These are phyloP conservation scores for Entomortierella chlamydospora DNA, from an alignment of 192 early-diverging fungal genomes.

Conservation along the genomic window DNA sequence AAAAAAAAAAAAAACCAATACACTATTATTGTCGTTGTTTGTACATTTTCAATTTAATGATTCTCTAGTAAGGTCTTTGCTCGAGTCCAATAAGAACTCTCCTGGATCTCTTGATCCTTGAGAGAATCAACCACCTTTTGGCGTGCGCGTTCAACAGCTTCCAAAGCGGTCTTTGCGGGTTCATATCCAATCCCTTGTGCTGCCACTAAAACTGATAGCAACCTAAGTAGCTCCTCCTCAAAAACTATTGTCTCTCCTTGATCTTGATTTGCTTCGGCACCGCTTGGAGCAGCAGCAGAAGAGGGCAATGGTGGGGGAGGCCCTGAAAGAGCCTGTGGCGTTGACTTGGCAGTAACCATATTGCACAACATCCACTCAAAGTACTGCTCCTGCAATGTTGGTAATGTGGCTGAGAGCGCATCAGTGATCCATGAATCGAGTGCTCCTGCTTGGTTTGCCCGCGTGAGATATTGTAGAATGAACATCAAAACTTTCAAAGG, in stretches of 20 bases:
- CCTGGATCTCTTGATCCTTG: background rate
- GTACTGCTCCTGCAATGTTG: slow-evolving; percentile 24
- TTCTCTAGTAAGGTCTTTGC: background rate
- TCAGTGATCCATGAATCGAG: slow-evolving; percentile 50
- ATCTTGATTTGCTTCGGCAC: background rate
- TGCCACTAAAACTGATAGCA: slow-evolving; percentile 13
- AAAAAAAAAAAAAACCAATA: background rate
- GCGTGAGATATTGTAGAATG: slow-evolving; percentile 36
- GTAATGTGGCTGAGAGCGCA: slow-evolving; percentile 29
- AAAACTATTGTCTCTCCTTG: background rate
- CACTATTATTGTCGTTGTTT: too few species aligned
- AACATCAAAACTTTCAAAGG: slow-evolving; percentile 39
- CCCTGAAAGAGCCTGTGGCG: background rate
- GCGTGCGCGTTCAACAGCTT: background rate
- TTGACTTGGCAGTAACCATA: background rate
- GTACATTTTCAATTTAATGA: slow-evolving; percentile 5
- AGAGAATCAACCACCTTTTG: background rate
- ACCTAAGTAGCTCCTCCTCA: slow-evolving; percentile 30
- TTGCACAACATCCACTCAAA: slow-evolving; percentile 38
- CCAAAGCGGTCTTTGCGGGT: slow-evolving; percentile 3
- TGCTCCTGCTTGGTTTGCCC: slow-evolving; percentile 26
- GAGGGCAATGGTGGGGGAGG: background rate
- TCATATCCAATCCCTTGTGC: slow-evolving; percentile 28
- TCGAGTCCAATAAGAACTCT: slow-evolving; percentile 2
- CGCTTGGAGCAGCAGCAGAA: background rate